Evolutionary conservation across 345 rosid species (phyloP).

Genomic region (Sonneratia caseolaris): DNA sequence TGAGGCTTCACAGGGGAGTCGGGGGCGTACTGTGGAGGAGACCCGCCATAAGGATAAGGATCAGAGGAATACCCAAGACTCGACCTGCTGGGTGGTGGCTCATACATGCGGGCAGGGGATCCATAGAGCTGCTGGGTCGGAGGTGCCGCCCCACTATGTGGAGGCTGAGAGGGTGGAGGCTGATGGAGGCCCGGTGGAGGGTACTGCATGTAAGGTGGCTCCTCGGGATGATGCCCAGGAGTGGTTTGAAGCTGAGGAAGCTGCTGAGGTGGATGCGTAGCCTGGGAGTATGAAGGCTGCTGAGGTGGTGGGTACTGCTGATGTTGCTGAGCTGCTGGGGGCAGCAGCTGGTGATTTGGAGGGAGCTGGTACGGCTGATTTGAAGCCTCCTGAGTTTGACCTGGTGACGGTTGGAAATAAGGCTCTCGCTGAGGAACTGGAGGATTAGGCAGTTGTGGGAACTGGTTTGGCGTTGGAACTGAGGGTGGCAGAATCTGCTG

Average conservation of each 20-base stretch:
- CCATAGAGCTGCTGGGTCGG: constrained; percentile 57
- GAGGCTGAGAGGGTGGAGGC: constrained; percentile 46
- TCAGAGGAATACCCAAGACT: constrained; percentile 53
- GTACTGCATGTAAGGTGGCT: constrained; percentile 29
- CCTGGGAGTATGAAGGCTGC: constrained; percentile 48
- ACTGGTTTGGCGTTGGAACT: constrained; percentile 53
- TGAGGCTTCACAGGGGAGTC: constrained; percentile 42
- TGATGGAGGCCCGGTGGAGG: constrained; percentile 49
- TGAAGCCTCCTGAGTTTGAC: constrained; percentile 51
- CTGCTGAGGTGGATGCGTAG: constrained; percentile 24
- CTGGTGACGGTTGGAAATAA: constrained; percentile 46
- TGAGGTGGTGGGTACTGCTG: constrained; percentile 46
- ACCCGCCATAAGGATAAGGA: constrained; percentile 43
- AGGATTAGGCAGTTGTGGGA: constrained; percentile 36
- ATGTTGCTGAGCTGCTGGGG: constrained; percentile 38
- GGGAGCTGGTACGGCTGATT: constrained; percentile 57
- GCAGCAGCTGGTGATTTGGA: constrained; percentile 34
- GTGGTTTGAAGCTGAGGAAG: constrained; percentile 33
- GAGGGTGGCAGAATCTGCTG: constrained; percentile 45
- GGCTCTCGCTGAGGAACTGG: constrained; percentile 56
- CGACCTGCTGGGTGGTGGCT: constrained; percentile 50
- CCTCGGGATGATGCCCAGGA: constrained; percentile 56
- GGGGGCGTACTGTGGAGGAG: constrained; percentile 50
- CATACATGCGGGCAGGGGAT: constrained; percentile 41
- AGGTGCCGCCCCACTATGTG: constrained; percentile 29